Base-by-base conservation (phyloP, 2,329 filamentous ascomycete genomes). In the Ophiostoma quercus region DNA sequence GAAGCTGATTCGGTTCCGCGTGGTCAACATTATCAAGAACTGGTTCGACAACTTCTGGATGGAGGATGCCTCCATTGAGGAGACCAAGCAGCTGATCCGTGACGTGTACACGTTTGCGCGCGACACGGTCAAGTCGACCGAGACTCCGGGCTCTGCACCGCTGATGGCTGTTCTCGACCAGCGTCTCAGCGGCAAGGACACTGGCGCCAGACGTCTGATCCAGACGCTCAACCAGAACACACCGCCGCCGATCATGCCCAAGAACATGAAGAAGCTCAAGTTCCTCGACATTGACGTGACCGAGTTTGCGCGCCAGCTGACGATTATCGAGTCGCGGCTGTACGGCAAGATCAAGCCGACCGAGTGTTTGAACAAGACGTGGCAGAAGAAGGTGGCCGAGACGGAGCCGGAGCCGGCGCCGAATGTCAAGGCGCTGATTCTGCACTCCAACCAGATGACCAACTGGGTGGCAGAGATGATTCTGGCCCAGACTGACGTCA, bases 391-490 rank as follows among this genome's bases (percentile, higher is more conserved):
- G 82, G 84, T 96, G 71, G 86, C 82, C 9, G 90, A 94, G 43
- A 90, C 90, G 71, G 91, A 94, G 73, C 86, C 90, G 6, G 93
- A 97, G 76, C 92, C 94, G 43, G 94, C 95, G 11, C 88, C 92
- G 0, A 98, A 99, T 75, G 92, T 99, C 74, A 97, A 98, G 80
- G 92, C 93, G 11, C 85, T 99, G 73, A 99, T 99, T 80, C 84
- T 98, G 68, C 95, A 99, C 80, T 98, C 95, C 0, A 99, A 99
- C 77, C 94, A 98, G 79, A 89, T 99, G 84, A 99, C 95, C 6
- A 99, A 98, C 78, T 99, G 95, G 95, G 95, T 98, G 67, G 95
- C 95, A 39, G 94, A 98, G 79, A 98, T 99, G 95, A 98, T 99
- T 74, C 81, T 99, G 72, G 94, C 91, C 0, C 95, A 99, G 79